Evolutionary conservation across 257 asterid genomes (phyloP), one percentile per base, ranked within the genome.

Genomic region (Coffea canephora): DNA sequence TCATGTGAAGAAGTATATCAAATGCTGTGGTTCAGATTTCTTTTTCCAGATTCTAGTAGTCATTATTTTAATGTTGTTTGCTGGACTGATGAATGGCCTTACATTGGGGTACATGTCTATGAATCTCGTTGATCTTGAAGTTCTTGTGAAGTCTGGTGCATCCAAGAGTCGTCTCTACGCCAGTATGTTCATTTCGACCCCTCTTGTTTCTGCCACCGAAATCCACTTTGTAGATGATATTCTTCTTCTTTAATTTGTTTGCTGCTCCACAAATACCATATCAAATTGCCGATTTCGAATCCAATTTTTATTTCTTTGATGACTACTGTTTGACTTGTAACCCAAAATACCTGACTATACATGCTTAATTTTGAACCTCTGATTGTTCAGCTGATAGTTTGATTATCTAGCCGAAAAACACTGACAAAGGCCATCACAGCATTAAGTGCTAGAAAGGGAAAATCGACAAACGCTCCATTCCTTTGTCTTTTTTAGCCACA

Each of bases 101-200:
- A 85, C 86, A 15, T 71, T 85, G 74, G 86, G 82, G 66, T 85
- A 83, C 85, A 85, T 85, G 86, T 83, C 86, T 1, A 80, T 85
- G 86, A 83, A 85, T 69, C 36, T 34, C 14, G 78, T 85, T 61
- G 85, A 85, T 80, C 86, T 83, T 52, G 86, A 85, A 75, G 88
- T 85, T 77, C 81, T 78, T 75, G 69, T 76, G 75, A 83, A 83
- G 70, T 85, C 88, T 65, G 86, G 87, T 45, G 64, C 34, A 27
- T 78, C 83, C 46, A 83, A 71, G 54, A 80, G 69, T 68, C 83
- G 82, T 25, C 74, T 13, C 62, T 80, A 77, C 43, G 88, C 88
- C 16, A 55, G 88, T 85, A 79, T 55, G 73, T 59, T 14, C 0
- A 0, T 41, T 36, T 50, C 62, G 64, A 55, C 50, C 25, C 69